phyloP scores from a whole-genome alignment of 2,329 filamentous ascomycete species.

The Westerdykella sp. region DNA sequence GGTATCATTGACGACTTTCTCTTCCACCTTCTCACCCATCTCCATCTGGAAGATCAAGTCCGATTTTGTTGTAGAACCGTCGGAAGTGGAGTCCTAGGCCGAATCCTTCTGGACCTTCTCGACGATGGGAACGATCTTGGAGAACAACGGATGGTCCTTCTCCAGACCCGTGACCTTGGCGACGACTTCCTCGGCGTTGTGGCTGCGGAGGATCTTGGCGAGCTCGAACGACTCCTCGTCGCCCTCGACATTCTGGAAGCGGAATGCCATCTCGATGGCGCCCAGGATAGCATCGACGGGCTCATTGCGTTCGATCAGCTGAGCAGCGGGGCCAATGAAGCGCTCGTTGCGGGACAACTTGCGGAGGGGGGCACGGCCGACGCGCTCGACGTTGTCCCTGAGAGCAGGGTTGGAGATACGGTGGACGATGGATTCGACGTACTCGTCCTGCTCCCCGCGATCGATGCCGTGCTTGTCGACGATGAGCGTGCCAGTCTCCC shows the following conservation, averaged over 20 bases:
- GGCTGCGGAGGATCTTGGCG: slow-evolving; percentile 73
- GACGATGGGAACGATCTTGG: slow-evolving; percentile 69
- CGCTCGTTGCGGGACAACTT: slow-evolving; percentile 95
- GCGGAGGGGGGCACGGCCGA: slow-evolving; percentile 87
- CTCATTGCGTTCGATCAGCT: slow-evolving; percentile 76
- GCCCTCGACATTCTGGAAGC: slow-evolving; percentile 88
- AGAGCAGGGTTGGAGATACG: slow-evolving; percentile 91
- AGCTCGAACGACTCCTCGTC: slow-evolving; percentile 87
- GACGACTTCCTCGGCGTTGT: slow-evolving; percentile 68
- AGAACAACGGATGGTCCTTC: slow-evolving; percentile 68
- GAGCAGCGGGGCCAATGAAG: slow-evolving; percentile 84
- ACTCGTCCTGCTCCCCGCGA: slow-evolving; percentile 68
- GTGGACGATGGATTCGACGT: slow-evolving; percentile 85
- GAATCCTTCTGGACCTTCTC: slow-evolving; percentile 63
- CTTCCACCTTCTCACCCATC: not conserved
- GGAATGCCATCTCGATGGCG: slow-evolving; percentile 84
- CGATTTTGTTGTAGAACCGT: no score
- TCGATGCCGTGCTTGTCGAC: slow-evolving; percentile 78
- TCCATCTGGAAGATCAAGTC: not conserved
- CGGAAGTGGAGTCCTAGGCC: not conserved
- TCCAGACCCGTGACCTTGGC: slow-evolving; percentile 76
- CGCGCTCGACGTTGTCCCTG: slow-evolving; percentile 88
- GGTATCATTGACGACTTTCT: not conserved
- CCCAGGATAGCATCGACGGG: slow-evolving; percentile 68
- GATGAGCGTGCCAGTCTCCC: slow-evolving; percentile 82